These are phyloP conservation scores for Fusarium siculi DNA, from an alignment of 2,329 filamentous ascomycete species.

Conservation along the genomic window DNA sequence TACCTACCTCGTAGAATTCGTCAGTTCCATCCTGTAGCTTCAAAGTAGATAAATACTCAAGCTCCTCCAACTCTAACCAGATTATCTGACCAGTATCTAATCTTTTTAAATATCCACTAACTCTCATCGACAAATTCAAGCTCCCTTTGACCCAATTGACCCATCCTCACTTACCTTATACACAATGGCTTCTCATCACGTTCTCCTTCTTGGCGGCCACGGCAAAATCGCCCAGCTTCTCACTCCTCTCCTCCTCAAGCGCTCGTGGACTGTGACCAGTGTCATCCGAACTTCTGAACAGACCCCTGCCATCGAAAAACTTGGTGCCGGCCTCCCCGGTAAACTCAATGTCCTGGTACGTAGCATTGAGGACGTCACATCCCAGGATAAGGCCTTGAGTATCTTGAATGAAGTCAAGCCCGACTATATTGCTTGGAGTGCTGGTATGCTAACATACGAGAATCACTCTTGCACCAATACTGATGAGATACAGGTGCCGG, in stretches of 20 bases:
- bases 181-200: constrained; percentile 56
- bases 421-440: constrained; percentile 76
- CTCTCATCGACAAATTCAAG: background rate
- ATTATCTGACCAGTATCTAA: background rate
- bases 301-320: constrained; percentile 68
- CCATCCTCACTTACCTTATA: background rate
- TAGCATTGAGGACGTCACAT: constrained; percentile 77
- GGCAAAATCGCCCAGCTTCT: constrained; percentile 81
- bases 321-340: constrained; percentile 68
- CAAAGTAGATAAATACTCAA: constrained; percentile 8
- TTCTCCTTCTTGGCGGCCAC: constrained; percentile 83
- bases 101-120: background rate
- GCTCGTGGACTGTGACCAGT: constrained; percentile 81
- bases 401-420: constrained; percentile 70
- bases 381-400: constrained; percentile 67
- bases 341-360: constrained; percentile 75
- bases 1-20: constrained; percentile 10
- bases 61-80: background rate
- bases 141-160: background rate
- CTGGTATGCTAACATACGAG: constrained; percentile 58
- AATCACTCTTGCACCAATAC: background rate
- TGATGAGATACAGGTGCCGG: constrained; percentile 59
- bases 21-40: background rate
- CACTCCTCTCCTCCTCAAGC: constrained; percentile 78
- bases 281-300: constrained; percentile 81